Percentiles rank a stretch among this genome's conserved stretches.
These are phyloP conservation scores for Lactarius hatsudake DNA, from an alignment of 768 basidiomycete genomes.

Conservation along the genomic window DNA sequence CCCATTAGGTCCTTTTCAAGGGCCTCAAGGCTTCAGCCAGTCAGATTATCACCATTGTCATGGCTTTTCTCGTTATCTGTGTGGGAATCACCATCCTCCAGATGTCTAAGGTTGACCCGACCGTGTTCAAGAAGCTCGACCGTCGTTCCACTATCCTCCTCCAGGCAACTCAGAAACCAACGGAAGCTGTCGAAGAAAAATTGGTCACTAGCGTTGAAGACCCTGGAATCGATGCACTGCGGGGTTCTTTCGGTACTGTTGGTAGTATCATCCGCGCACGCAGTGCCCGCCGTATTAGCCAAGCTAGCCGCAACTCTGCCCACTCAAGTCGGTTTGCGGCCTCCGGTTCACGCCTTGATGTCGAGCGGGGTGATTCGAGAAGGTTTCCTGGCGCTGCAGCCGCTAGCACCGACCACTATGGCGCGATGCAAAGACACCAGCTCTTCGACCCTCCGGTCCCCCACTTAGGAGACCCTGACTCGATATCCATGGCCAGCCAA, in stretches of 20 bases:
- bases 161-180: constrained; percentile 73
- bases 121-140: constrained; percentile 72
- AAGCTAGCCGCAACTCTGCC: constrained; percentile 43
- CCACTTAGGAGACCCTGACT: constrained; percentile 38
- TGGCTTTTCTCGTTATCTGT: constrained; percentile 90
- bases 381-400: constrained; percentile 21
- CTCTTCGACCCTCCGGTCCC: constrained; percentile 89
- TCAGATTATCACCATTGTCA: constrained; percentile 85
- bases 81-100: constrained; percentile 93
- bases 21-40: constrained; percentile 75
- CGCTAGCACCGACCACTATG: constrained; percentile 8
- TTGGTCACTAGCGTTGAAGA: constrained; percentile 65
- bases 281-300: constrained; percentile 31
- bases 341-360: constrained; percentile 31
- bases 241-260: constrained; percentile 87
- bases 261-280: constrained; percentile 75
- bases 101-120: constrained; percentile 92
- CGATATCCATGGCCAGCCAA: constrained; percentile 37
- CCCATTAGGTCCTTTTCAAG: constrained; percentile 73
- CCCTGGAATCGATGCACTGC: constrained; percentile 87
- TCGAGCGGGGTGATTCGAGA: constrained; percentile 47
- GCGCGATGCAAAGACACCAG: constrained; percentile 72
- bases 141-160: constrained; percentile 87
- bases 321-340: constrained; percentile 7
- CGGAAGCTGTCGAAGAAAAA: constrained; percentile 70